phyloP scores from a whole-genome alignment of 768 basidiomycete genomes.

The Serendipita sp. region DNA sequence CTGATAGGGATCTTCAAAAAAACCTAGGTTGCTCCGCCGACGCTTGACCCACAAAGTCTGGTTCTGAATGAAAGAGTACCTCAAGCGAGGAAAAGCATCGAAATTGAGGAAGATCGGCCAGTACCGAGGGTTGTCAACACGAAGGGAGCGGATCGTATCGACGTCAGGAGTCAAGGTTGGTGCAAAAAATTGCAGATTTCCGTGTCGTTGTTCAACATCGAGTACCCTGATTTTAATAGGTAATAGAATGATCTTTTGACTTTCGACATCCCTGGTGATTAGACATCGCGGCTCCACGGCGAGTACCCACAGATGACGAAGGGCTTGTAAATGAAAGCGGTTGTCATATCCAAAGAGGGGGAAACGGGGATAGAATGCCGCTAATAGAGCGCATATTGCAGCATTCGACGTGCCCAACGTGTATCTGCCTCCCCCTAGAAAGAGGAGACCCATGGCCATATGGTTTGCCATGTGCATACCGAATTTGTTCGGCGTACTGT shows the following conservation, averaged over 20 bases:
- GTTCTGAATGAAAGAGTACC: slow-evolving; percentile 47
- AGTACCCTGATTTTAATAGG: slow-evolving; percentile 75
- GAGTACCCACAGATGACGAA: slow-evolving; percentile 90
- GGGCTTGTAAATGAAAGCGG: slow-evolving; percentile 76
- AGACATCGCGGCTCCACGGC: slow-evolving; percentile 90
- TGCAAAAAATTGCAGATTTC: slow-evolving; percentile 68
- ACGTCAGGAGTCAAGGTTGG: slow-evolving; percentile 88
- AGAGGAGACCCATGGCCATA: slow-evolving; percentile 77
- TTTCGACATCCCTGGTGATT: slow-evolving; percentile 82
- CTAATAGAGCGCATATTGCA: slow-evolving; percentile 75
- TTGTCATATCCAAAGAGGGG: slow-evolving; percentile 69
- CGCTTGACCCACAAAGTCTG: slow-evolving; percentile 88
- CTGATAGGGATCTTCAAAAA: slow-evolving; percentile 85
- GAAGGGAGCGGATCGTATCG: slow-evolving; percentile 60
- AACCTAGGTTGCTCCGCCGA: slow-evolving; percentile 80
- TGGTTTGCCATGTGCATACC: slow-evolving; percentile 83
- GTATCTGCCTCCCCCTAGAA: slow-evolving; percentile 83
- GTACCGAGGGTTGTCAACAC: slow-evolving; percentile 87
- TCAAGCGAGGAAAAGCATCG: slow-evolving; percentile 46
- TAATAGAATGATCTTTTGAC: slow-evolving; percentile 76
- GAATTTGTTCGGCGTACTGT: slow-evolving; percentile 57
- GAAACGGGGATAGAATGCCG: slow-evolving; percentile 85
- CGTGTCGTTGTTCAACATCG: slow-evolving; percentile 38
- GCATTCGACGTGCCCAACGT: slow-evolving; percentile 85
- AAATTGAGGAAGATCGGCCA: slow-evolving; percentile 85